Percentiles rank a stretch among this genome's conserved stretches.
These are phyloP conservation scores for Lathyrus tuberosus DNA, from an alignment of 306 rosid species.

Conservation along the genomic window DNA sequence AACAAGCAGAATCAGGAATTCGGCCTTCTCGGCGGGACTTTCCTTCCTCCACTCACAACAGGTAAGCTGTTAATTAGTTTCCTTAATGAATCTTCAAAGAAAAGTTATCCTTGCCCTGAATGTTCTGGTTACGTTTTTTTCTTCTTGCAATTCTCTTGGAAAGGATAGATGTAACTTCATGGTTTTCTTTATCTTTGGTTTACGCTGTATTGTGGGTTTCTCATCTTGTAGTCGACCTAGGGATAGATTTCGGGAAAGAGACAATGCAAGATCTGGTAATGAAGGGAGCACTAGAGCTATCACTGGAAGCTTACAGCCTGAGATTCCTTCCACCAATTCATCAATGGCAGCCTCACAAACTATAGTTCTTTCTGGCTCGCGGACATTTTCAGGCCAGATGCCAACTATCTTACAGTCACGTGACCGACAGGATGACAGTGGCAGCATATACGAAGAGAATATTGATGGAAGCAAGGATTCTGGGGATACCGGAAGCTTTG, in stretches of 20 bases:
- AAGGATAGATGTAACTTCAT: slow-evolving; percentile 18
- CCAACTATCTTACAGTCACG: slow-evolving; percentile 91
- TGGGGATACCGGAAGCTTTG: slow-evolving; percentile 80
- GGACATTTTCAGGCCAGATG: slow-evolving; percentile 71
- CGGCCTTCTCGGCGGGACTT: slow-evolving; percentile 83
- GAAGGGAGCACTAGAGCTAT: slow-evolving; percentile 71
- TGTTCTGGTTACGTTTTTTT: neutral
- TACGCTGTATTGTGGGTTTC: slow-evolving; percentile 29
- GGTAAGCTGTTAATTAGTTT: slow-evolving; percentile 52
- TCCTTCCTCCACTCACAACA: slow-evolving; percentile 68
- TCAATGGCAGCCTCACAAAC: slow-evolving; percentile 59
- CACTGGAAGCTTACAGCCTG: slow-evolving; percentile 64
- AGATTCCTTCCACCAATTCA: slow-evolving; percentile 58
- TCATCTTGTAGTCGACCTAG: slow-evolving; percentile 70
- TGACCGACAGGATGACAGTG: slow-evolving; percentile 74
- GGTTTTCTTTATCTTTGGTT: neutral
- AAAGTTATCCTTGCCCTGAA: neutral
- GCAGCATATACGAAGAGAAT: slow-evolving; percentile 81
- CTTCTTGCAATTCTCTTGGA: neutral
- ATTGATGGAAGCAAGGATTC: slow-evolving; percentile 91
- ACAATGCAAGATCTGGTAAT: slow-evolving; percentile 73
- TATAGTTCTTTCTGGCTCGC: slow-evolving; percentile 70
- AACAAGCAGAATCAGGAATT: slow-evolving; percentile 89
- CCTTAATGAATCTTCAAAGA: neutral
- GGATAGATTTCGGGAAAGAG: slow-evolving; percentile 92